phyloP scores from a whole-genome alignment of 345 rosid species.

The Pugionium dolabratum region DNA sequence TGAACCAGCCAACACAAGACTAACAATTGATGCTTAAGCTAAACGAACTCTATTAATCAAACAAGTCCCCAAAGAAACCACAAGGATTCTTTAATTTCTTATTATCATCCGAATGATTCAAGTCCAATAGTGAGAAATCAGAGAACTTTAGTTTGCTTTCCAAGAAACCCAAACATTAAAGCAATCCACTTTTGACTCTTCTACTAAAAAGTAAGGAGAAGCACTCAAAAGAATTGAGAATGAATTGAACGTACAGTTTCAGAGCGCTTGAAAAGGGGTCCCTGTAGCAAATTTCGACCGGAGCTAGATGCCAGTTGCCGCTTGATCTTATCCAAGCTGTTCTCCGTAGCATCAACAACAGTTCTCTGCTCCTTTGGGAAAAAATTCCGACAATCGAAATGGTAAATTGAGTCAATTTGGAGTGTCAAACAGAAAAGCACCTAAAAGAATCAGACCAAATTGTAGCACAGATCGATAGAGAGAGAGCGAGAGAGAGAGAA shows the following conservation, averaged over 20 bases:
- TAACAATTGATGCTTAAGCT: slow-evolving; percentile 10
- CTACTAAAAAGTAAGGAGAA: slow-evolving; percentile 4
- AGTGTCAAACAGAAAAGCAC: background rate
- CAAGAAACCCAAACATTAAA: background rate
- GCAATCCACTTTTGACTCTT: slow-evolving; percentile 11
- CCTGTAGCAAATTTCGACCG: slow-evolving; percentile 83
- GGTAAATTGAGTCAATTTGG: slow-evolving; percentile 7
- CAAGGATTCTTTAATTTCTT: background rate
- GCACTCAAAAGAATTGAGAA: background rate
- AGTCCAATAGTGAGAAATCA: background rate
- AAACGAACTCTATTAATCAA: background rate
- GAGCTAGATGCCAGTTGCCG: slow-evolving; percentile 94
- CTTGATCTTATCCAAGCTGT: slow-evolving; percentile 95
- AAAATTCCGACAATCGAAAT: background rate
- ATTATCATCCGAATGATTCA: background rate
- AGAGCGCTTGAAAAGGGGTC: slow-evolving; percentile 98
- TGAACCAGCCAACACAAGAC: slow-evolving; percentile 10
- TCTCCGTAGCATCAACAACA: slow-evolving; percentile 58
- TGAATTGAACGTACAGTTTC: slow-evolving; percentile 64
- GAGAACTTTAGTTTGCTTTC: background rate
- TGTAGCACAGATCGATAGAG: slow-evolving; percentile 11
- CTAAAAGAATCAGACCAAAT: background rate
- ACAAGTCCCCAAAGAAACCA: slow-evolving; percentile 5
- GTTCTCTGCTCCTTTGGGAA: slow-evolving; percentile 45
- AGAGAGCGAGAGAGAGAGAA: background rate